phyloP scores from a whole-genome alignment of 805 yeast species.

The Starmerella floris region DNA sequence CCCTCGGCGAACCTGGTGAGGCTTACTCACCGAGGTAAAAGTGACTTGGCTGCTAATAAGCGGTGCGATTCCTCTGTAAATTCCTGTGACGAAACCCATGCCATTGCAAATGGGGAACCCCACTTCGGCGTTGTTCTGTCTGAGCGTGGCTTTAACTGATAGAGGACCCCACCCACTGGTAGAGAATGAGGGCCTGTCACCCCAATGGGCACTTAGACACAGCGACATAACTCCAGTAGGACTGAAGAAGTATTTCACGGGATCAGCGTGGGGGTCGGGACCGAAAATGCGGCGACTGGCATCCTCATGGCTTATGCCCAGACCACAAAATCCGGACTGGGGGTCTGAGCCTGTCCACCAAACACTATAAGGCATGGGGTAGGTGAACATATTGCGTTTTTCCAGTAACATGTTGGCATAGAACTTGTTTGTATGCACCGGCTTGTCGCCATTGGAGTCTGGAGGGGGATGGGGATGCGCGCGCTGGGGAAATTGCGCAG shows the following conservation, averaged over 20 bases:
- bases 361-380: slow-evolving; percentile 55
- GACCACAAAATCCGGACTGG: slow-evolving; percentile 36
- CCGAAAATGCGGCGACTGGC: slow-evolving; percentile 34
- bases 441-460: slow-evolving; percentile 34
- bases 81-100: slow-evolving; percentile 64
- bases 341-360: slow-evolving; percentile 36
- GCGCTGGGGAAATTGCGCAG: slow-evolving; percentile 34
- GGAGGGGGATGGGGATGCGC: slow-evolving; percentile 24
- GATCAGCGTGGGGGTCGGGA: slow-evolving; percentile 32
- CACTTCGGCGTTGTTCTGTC: slow-evolving; percentile 24
- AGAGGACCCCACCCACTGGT: slow-evolving; percentile 23
- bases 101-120: slow-evolving; percentile 63
- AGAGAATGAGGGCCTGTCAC: slow-evolving; percentile 38
- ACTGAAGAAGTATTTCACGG: slow-evolving; percentile 38
- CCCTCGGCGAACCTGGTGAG: slow-evolving; percentile 24
- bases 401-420: slow-evolving; percentile 53
- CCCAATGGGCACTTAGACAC: slow-evolving; percentile 40
- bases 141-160: slow-evolving; percentile 18
- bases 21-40: slow-evolving; percentile 29
- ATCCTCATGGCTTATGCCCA: slow-evolving; percentile 49
- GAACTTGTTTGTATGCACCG: slow-evolving; percentile 64
- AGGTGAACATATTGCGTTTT: slow-evolving; percentile 41
- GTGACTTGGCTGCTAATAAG: slow-evolving; percentile 37
- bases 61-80: slow-evolving; percentile 39
- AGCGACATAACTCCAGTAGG: slow-evolving; percentile 45